A percentile compares a stretch with the other conserved stretches of the same genome.
Conservation (phyloP, 139 green algal genomes). For the Trebouxia sp. region DNA sequence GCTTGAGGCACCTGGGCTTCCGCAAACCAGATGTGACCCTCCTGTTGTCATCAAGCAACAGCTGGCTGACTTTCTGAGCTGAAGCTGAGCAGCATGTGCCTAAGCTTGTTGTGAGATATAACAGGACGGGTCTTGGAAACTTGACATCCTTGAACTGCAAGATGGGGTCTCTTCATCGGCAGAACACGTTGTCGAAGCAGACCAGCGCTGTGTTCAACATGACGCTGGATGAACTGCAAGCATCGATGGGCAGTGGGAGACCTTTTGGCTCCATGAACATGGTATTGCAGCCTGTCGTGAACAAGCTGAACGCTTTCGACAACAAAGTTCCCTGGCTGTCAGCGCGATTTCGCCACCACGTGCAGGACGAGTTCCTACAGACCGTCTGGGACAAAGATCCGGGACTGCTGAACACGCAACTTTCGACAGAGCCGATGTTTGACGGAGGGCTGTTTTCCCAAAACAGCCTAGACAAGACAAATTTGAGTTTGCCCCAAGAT, state of each 20-base stretch:
- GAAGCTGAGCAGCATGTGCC: too few species aligned
- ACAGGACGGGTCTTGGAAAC: too few species aligned
- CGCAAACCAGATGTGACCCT: too few species aligned
- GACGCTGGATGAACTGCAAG: constrained; percentile 33
- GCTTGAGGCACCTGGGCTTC: not conserved
- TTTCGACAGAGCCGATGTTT: constrained; percentile 17
- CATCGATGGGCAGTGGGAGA: constrained; percentile 29
- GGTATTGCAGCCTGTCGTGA: too few species aligned
- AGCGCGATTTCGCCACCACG: not conserved
- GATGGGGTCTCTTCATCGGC: constrained; percentile 26
- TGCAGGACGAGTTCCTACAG: constrained; percentile 34
- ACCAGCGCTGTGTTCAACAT: constrained; percentile 28
- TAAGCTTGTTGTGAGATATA: too few species aligned
- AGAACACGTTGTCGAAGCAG: constrained; percentile 35
- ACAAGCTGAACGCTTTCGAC: too few species aligned
- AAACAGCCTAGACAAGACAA: constrained; percentile 19
- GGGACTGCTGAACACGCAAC: constrained; percentile 4
- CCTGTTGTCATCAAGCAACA: not conserved
- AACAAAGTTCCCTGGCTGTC: not conserved
- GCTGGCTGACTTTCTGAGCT: not conserved
- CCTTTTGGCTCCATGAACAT: constrained; percentile 38
- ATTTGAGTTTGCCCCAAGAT: not conserved
- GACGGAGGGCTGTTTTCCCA: constrained; percentile 5
- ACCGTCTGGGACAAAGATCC: constrained; percentile 26
- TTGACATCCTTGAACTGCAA: not conserved